phyloP scores from a whole-genome alignment of 2,329 filamentous ascomycete species.

The Colletotrichum neosansevieriae region DNA sequence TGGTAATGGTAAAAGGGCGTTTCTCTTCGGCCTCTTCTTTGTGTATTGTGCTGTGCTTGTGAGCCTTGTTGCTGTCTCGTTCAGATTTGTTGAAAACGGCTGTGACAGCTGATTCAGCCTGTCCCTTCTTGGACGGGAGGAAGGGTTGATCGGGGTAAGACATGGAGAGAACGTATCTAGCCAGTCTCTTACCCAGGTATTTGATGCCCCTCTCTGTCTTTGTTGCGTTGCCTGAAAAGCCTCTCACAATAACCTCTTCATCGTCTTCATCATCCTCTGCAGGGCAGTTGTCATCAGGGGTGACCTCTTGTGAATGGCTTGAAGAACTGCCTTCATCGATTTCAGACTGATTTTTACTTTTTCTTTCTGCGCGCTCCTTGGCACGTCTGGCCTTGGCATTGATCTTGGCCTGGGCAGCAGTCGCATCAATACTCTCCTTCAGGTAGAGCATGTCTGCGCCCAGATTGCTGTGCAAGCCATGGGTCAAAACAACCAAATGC shows the following conservation, averaged over 20 bases:
- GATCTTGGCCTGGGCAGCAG: slow-evolving; percentile 78
- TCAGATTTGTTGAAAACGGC: slow-evolving; percentile 53
- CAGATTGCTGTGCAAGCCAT: slow-evolving; percentile 95
- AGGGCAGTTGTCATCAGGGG: background rate
- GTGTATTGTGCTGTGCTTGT: slow-evolving; percentile 73
- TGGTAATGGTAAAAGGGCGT: slow-evolving; percentile 85
- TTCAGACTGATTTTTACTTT: slow-evolving; percentile 32
- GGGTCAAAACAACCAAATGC: slow-evolving; percentile 91
- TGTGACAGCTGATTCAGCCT: slow-evolving; percentile 52
- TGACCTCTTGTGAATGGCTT: slow-evolving; percentile 6
- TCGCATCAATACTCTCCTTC: slow-evolving; percentile 95
- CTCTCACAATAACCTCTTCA: slow-evolving; percentile 88
- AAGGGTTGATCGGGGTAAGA: slow-evolving; percentile 96
- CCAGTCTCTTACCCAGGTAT: slow-evolving; percentile 93
- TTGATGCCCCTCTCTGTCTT: slow-evolving; percentile 96
- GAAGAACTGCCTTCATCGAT: slow-evolving; percentile 2
- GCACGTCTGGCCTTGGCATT: slow-evolving; percentile 74
- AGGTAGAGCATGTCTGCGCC: slow-evolving; percentile 96
- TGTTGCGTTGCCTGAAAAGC: slow-evolving; percentile 89
- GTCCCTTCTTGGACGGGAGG: slow-evolving; percentile 71
- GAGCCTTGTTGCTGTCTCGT: slow-evolving; percentile 57
- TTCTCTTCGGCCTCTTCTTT: slow-evolving; percentile 50
- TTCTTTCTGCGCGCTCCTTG: slow-evolving; percentile 56
- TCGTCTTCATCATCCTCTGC: slow-evolving; percentile 60
- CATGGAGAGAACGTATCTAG: slow-evolving; percentile 88